These are phyloP conservation scores for Corylus avellana DNA, from an alignment of 306 rosid species.

Conservation along the genomic window DNA sequence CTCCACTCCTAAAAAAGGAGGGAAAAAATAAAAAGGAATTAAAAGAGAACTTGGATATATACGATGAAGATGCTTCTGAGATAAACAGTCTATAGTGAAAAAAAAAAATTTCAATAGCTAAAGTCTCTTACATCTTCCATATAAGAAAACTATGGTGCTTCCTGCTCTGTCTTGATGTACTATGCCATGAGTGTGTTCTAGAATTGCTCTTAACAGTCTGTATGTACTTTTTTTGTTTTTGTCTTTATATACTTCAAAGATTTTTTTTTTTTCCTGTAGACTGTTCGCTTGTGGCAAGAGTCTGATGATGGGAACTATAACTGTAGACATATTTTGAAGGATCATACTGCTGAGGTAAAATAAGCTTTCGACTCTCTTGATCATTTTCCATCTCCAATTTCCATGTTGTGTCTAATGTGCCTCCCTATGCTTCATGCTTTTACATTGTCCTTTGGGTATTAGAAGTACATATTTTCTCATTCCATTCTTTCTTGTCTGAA, in stretches of 20 bases:
- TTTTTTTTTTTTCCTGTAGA: constrained; percentile 49
- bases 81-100: not conserved
- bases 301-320: constrained; percentile 77
- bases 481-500: not conserved
- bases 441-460: not conserved
- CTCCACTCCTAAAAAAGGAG: too few relatives aligned
- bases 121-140: not conserved
- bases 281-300: constrained; percentile 92
- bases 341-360: constrained; percentile 89
- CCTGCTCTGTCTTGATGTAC: not conserved
- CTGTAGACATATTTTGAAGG: constrained; percentile 76
- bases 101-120: not conserved
- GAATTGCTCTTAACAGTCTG: not conserved
- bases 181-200: not conserved
- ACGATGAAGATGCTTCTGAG: not conserved
- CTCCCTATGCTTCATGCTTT: not conserved
- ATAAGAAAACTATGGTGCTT: not conserved
- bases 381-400: constrained; percentile 1
- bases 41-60: not conserved
- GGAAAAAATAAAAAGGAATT: not conserved
- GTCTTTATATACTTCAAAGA: not conserved
- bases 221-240: not conserved
- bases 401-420: not conserved
- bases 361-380: constrained; percentile 10
- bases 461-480: not conserved